phyloP scores from a whole-genome alignment of 805 yeast species.

The Saccharomycopsis sp. region DNA sequence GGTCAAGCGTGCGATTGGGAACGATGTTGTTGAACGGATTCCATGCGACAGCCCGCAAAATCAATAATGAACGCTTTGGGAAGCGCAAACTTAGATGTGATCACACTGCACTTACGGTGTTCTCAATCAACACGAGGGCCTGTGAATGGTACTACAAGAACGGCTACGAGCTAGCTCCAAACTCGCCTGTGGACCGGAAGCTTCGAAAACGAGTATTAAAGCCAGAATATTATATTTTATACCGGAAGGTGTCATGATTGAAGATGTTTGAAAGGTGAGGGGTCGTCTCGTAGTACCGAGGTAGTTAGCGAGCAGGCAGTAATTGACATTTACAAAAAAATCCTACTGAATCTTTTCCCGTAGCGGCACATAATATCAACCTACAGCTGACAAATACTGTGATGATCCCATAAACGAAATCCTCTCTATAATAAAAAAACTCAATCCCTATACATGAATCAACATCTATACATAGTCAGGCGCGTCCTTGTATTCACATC shows the following conservation, averaged over 20 bases:
- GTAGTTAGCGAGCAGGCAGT: too few relatives aligned
- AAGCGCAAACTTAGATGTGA: neutral
- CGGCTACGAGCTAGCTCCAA: neutral
- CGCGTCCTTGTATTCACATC: neutral
- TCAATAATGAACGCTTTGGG: neutral
- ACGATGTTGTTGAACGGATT: conserved; percentile 1
- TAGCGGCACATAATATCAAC: too few relatives aligned
- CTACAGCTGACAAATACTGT: too few relatives aligned
- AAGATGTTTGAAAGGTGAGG: too few relatives aligned
- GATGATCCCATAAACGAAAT: too few relatives aligned
- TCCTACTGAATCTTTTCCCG: too few relatives aligned
- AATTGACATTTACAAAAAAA: too few relatives aligned
- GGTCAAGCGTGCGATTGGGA: neutral
- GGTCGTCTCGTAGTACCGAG: too few relatives aligned
- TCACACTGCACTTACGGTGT: conserved; percentile 8
- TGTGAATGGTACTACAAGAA: conserved; percentile 7
- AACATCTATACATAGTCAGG: neutral
- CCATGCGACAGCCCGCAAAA: neutral
- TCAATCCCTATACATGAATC: neutral
- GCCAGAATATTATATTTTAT: conserved; percentile 1
- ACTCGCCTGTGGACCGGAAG: conserved; percentile 2
- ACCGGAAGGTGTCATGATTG: neutral
- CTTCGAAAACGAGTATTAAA: neutral
- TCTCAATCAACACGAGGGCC: conserved; percentile 6
- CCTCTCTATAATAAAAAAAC: too few relatives aligned